Base-by-base conservation (phyloP, 2,329 filamentous ascomycete genomes). In the Cyphellophora europaea region DNA sequence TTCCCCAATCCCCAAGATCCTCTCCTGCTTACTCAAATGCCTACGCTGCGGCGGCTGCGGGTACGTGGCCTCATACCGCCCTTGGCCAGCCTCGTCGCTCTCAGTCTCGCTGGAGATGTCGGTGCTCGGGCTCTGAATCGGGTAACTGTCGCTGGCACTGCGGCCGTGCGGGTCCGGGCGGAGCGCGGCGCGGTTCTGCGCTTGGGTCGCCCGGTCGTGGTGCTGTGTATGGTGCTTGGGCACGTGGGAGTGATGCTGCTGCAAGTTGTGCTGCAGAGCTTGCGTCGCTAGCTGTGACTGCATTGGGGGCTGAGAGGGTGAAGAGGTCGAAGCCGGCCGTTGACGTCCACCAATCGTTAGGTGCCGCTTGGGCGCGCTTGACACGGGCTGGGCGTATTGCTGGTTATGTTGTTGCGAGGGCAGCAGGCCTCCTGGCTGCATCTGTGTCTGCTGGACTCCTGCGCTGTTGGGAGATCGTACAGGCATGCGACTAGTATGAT, bases 1-100 rank as follows among this genome's bases (percentile, higher is more conserved):
- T 17, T 25, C 12, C n/a, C 23, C 32, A 10, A 49, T 41, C 1
- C 45, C 45, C 5, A 46, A 29, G 10, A 48, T 27, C 5, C 41
- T 37, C 28, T 49, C 47, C 25, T 48, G 43, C 18, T 45, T 49
- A 30, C 43, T 46, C 12, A n/a, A n/a, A n/a, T 42, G 40, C n/a
- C 35, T 30, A 18, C 44, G 39, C 23, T 31, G 40, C 16, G 39
- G 39, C 19, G 31, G 21, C 21, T 16, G 17, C 36, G 35, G 14
- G 23, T 28, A 18, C 27, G 14, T 12, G 15, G 6, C n/a, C 19
- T 15, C n/a, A n/a, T n/a, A n/a, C n/a, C n/a, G n/a, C n/a, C n/a
- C n/a, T n/a, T n/a, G n/a, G n/a, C n/a, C n/a, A n/a, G n/a, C n/a
- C n/a, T n/a, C n/a, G n/a, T n/a, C n/a, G n/a, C n/a, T n/a, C n/a